These are phyloP conservation scores for Lycium barbarum DNA, from an alignment of 257 asterid species.

Conservation along the genomic window DNA sequence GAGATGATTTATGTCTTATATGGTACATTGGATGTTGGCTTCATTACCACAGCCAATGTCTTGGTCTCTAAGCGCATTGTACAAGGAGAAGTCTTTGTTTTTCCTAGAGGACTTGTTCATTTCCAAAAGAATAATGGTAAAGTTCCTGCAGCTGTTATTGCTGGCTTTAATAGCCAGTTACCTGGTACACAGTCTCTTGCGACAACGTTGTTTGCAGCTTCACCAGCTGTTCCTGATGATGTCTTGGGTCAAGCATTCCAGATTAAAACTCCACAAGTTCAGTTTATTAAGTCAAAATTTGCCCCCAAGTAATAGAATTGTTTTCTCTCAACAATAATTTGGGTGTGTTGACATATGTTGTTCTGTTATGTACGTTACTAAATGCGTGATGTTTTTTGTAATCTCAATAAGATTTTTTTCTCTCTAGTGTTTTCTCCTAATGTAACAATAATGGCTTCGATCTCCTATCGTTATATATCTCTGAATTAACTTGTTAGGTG, in stretches of 20 bases:
- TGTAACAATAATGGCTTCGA: too few relatives aligned
- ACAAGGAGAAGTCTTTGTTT: constrained; percentile 65
- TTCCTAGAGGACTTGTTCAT: constrained; percentile 82
- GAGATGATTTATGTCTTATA: constrained; percentile 70
- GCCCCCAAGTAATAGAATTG: constrained; percentile 54
- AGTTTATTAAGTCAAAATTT: constrained; percentile 68
- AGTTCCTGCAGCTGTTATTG: constrained; percentile 63
- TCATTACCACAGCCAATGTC: constrained; percentile 79
- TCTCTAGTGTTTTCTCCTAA: not conserved
- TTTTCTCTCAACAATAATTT: not conserved
- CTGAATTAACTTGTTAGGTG: too few relatives aligned
- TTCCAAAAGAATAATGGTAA: constrained; percentile 76
- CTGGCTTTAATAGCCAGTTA: constrained; percentile 81
- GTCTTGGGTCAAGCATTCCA: constrained; percentile 67
- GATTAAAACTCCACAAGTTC: constrained; percentile 55
- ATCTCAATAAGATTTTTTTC: not conserved
- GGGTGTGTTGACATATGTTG: not conserved
- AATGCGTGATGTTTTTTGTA: not conserved
- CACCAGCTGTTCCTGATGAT: constrained; percentile 70
- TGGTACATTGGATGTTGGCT: constrained; percentile 80
- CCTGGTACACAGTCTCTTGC: constrained; percentile 80
- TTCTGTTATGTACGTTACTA: not conserved
- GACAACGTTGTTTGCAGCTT: constrained; percentile 59
- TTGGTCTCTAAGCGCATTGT: constrained; percentile 59
- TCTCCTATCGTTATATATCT: not conserved